Conservation (phyloP, 75 land plant genomes). For the Pinus albicaulis region DNA sequence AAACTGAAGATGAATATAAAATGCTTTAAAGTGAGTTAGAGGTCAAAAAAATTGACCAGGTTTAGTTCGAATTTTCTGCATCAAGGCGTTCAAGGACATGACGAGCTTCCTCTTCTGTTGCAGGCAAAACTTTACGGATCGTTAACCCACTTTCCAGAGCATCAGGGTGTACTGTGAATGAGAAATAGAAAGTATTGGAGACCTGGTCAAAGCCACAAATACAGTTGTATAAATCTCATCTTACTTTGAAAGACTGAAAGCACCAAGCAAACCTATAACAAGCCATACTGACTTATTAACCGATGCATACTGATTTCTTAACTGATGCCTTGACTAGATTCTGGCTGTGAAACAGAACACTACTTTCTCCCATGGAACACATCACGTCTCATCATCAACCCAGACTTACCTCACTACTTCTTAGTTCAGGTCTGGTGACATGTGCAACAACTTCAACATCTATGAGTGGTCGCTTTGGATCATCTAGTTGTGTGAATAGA, state of each 20-base stretch:
- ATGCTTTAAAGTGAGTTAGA: not conserved
- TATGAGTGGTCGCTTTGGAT: conserved; percentile 67
- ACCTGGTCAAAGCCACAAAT: conserved; percentile 47
- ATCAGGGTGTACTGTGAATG: conserved; percentile 74
- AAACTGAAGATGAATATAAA: not conserved
- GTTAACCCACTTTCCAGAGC: conserved; percentile 36
- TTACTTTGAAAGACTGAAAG: no score
- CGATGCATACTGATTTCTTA: not conserved
- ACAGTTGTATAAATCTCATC: no score
- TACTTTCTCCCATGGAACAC: no score
- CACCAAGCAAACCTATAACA: not conserved
- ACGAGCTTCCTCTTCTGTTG: conserved; percentile 93
- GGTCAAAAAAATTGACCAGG: not conserved
- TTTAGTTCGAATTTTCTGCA: conserved; percentile 30
- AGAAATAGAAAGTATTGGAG: conserved; percentile 93
- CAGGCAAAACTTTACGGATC: conserved; percentile 81
- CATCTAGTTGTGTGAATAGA: conserved; percentile 71
- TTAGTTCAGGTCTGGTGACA: conserved; percentile 82
- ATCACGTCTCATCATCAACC: no score
- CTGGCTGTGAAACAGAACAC: no score
- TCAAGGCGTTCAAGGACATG: conserved; percentile 78
- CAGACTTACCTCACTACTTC: conserved; percentile 71
- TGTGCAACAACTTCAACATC: conserved; percentile 89
- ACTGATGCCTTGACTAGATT: not conserved
- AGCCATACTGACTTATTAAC: not conserved